Evolutionary conservation across 805 yeast species (phyloP), one percentile per base, ranked within the genome.

Genomic region (Pichia heedii): DNA sequence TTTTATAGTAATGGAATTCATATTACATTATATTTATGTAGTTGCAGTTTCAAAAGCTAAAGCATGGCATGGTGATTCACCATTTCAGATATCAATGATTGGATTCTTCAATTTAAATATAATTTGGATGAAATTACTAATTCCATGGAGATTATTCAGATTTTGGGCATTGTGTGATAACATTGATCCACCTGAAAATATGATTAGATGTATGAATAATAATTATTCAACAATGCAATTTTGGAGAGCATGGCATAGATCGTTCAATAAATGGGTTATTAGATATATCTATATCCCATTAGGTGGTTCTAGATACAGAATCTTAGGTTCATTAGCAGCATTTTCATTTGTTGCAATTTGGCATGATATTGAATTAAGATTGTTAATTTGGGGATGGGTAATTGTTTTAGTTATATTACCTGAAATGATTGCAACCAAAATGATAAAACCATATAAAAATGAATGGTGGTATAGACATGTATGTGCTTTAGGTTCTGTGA

Each of bases 201-300:
- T 93, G 97, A 79, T 93, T 44, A 71, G 99, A 46, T 89, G 97
- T 59, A 86, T 93, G 78, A 84, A 87, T 60, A 87, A 93, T 63
- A 93, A 93, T 63, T 93, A 81, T 61, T 83, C 95, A 29, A 93
- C 96, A 0, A 62, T 86, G 48, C 87, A 93, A n/a, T 93, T 93
- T 61, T 93, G 99, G 99, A 74, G 97, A 58, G 95, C 96, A 4
- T 93, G 99, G 99, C 99, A 93, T 63, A 76, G 97, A 56, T 82
- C 95, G 39, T 93, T 70, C 66, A 89, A 90, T 64, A 75, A 83
- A 52, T 93, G 96, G 95, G 83, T 85, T 29, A 74, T 84, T 22
- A 72, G 95, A 48, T 93, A 93, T 61, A 74, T 93, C 34, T 93
- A 93, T 54, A 72, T 93, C 20, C 98, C 98, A 3, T 65, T 93